Evolutionary conservation across 306 rosid genomes (phyloP), one percentile per base, ranked within the genome.

Genomic region (Lupinus albus): DNA sequence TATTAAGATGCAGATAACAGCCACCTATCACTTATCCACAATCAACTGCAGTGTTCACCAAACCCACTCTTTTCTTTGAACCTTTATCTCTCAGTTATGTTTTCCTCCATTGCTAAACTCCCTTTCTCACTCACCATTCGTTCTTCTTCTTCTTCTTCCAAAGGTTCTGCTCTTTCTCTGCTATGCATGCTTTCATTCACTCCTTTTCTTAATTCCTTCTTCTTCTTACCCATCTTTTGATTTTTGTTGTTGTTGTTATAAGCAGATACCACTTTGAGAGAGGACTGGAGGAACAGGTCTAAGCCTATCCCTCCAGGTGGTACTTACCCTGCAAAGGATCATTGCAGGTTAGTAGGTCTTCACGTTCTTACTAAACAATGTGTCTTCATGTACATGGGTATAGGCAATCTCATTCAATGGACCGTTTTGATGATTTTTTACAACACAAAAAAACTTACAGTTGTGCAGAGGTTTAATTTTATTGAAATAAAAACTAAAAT

Each of bases 321-420:
- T 21, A 89, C 87, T 39, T 88, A 93, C 72, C 97, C 98, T 0
- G 98, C 98, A 12, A 93, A 89, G 76, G 96, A 93, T 67, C 91
- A 89, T 39, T 93, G 98, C 95, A 92, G 98, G 98, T 92, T 56
- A 14, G 2, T 33, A 8, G 10, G 14, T 0, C 21, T 71, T 57
- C n/a, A n/a, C n/a, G n/a, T n/a, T n/a, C n/a, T n/a, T n/a, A n/a
- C n/a, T n/a, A n/a, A n/a, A n/a, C n/a, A n/a, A n/a, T n/a, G n/a
- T n/a, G n/a, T n/a, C n/a, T n/a, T n/a, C n/a, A n/a, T n/a, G n/a
- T n/a, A n/a, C n/a, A n/a, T n/a, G n/a, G n/a, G n/a, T n/a, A n/a
- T n/a, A n/a, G n/a, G n/a, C n/a, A n/a, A n/a, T n/a, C n/a, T n/a
- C n/a, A n/a, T n/a, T n/a, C n/a, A n/a, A n/a, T n/a, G n/a, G n/a